Base-by-base conservation (phyloP, 345 rosid genomes). In the Trapa bicornis region DNA sequence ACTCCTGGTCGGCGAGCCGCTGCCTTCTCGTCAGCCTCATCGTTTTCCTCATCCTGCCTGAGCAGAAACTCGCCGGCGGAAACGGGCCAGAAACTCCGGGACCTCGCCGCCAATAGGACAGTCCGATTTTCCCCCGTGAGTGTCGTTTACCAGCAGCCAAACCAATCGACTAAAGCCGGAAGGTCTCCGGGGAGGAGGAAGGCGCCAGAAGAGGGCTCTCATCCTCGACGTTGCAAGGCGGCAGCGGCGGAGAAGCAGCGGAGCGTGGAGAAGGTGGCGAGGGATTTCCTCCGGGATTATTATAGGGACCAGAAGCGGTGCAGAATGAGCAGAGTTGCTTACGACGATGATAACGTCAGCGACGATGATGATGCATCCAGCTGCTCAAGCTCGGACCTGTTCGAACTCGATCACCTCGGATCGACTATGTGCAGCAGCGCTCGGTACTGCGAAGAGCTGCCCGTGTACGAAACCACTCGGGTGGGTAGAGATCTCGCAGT, bases 21-120 rank as follows among this genome's bases (percentile, higher is more conserved):
- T 0, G 74, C 78, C 5, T 91, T 92, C 74, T 85, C 99, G 47
- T 85, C 99, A 9, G 22, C 56, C 56, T 50, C 97, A 41, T 94
- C 99, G 1, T 87, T 87, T 73, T 87, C 97, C 4, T 82, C 92
- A 47, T 91, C 97, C 10, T 89, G 95, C 69, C 66, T 91, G 64
- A 91, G 87, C 84, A 87, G 85, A 22, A 22, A 22, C 29, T 22
- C 29, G 29, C 29, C 29, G 29, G 29, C 29, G 29, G 29, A 75
- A 67, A 69, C 67, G 80, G 84, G 10, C 84, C 94, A 79, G 29
- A 87, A 83, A 70, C 54, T 82, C 39, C 85, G 82, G 3, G 82
- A 80, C n/a, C 0, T 22, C 29, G 87, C 84, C 43, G 80, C 71
- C 39, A 87, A 87, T 75, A 75, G 95, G 64, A 80, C 70, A 2